Conservation (phyloP, 805 yeast species). For the Ogataea ganodermae region DNA sequence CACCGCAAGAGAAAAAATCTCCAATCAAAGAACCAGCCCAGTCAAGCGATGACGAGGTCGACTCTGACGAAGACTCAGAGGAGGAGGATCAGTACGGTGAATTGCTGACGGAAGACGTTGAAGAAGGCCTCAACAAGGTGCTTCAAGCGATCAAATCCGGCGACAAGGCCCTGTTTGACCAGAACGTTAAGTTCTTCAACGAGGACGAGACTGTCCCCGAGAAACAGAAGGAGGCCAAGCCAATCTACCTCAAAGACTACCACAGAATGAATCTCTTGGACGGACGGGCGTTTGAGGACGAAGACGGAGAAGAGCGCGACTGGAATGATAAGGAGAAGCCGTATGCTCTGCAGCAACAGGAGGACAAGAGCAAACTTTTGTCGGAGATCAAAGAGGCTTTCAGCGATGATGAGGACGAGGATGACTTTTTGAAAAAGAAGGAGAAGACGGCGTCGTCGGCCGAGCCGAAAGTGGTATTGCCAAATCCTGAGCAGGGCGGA, state of each 20-base stretch:
- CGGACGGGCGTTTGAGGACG: slow-evolving; percentile 60
- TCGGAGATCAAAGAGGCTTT: slow-evolving; percentile 76
- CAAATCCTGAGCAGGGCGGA: slow-evolving; percentile 66
- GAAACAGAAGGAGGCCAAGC: slow-evolving; percentile 54
- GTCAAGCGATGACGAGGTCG: slow-evolving; percentile 6
- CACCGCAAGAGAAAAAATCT: background rate
- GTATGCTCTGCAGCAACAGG: slow-evolving; percentile 71
- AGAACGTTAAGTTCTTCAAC: slow-evolving; percentile 66
- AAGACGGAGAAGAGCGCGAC: slow-evolving; percentile 48
- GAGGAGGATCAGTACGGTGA: slow-evolving; percentile 94
- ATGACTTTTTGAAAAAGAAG: slow-evolving; percentile 60
- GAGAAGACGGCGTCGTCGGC: slow-evolving; percentile 29
- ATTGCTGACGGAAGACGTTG: slow-evolving; percentile 81
- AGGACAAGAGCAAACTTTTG: slow-evolving; percentile 72
- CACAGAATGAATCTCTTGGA: slow-evolving; percentile 81
- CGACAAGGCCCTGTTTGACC: slow-evolving; percentile 66
- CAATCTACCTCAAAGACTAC: slow-evolving; percentile 88
- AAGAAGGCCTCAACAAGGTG: slow-evolving; percentile 73
- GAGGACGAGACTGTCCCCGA: slow-evolving; percentile 48
- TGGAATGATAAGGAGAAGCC: slow-evolving; percentile 62
- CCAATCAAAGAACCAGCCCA: slow-evolving; percentile 14
- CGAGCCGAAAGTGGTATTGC: slow-evolving; percentile 39
- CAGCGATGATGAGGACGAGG: slow-evolving; percentile 45
- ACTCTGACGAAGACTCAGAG: slow-evolving; percentile 42
- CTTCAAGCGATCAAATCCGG: slow-evolving; percentile 67